Evolutionary conservation across 768 basidiomycete species (phyloP), one percentile per base, ranked within the genome.

Genomic region (Butyriboletus loyo): DNA sequence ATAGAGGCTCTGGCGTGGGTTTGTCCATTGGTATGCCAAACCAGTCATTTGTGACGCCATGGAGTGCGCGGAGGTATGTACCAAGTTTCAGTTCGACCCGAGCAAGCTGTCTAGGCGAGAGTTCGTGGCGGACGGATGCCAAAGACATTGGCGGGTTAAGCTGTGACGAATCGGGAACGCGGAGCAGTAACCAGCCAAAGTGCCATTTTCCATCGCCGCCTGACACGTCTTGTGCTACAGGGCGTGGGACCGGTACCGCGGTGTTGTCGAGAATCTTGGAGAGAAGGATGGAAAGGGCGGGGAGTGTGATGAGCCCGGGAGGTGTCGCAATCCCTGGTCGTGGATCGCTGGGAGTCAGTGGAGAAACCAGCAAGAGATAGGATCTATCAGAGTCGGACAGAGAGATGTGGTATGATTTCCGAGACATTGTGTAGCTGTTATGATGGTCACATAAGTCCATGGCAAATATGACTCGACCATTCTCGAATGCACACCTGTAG

Each of bases 21-120:
- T 53, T 39, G n/a, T 62, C 61, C 27, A n/a, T 46, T 17, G 84
- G 83, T 4, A 74, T 59, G 4, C 88, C 88, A 57, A 82, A 90
- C 82, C 83, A 89, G 61, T 89, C 86, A 70, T 87, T 88, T 62
- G 86, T 84, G n/a, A 87, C 75, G 11, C 67, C 74, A 60, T 90
- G 88, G n/a, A 88, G 71, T 51, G 82, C 75, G 7, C 79, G 80
- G 34, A 89, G 76, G 59, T 80, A 74, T 31, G 74, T 66, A 7
- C 88, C 89, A 2, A 87, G 70, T 47, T 77, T 72, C n/a, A 86
- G 73, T 52, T 89, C 84, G 50, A 89, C 60, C 19, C 75, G 67
- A 4, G 76, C 60, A 4, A 64, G 65, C 39, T 82, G 75, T 21
- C 71, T 58, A 4, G 69, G 66, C 3, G 73, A 72, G 51, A 71